Evolutionary conservation across 139 green algal species (phyloP), one percentile per base, ranked within the genome.

Genomic region (Chlorella sp.): DNA sequence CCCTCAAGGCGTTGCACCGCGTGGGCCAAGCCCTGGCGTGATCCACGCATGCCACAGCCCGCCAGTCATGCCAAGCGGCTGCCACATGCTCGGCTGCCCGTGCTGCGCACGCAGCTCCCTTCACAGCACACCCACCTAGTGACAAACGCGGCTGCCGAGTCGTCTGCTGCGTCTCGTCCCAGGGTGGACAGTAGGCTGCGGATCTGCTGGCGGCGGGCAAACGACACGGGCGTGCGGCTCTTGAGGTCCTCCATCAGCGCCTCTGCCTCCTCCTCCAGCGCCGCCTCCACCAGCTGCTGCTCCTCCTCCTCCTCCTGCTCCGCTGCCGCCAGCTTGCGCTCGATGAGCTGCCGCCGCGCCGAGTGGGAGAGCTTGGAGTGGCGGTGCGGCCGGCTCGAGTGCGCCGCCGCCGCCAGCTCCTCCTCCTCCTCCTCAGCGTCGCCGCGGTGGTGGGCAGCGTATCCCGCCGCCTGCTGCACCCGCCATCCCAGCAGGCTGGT

Each of bases 141-240:
- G 6, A 88, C 78, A 74, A 88, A 88, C 13, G 34, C 9, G 13
- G 44, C 44, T 32, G 84, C 84, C 9, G 25, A 74, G 36, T 25
- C 65, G 32, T 80, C 56, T 62, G n/a, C 78, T 64, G 57, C 26
- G 57, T 62, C 20, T 1, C 78, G 32, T 12, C 34, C 34, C 75
- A 41, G n/a, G 34, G 11, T 25, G 13, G 30, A 56, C 18, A 82
- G 76, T 60, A 82, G 38, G 25, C 36, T 39, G 13, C 41, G 13
- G 11, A 81, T 81, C 32, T 81, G 32, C 51, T 55, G 39, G 39
- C 70, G 51, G 51, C 51, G 51, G 51, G 51, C 51, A 15, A 23
- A 60, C 51, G 51, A 60, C 51, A 60, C 51, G 51, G 51, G 51
- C 2, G 51, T 60, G 51, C 51, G 51, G 51, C 51, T 60, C 51